Evolutionary conservation across 176 grass and related monocot genomes (phyloP).

Genomic region (Ananas comosus): DNA sequence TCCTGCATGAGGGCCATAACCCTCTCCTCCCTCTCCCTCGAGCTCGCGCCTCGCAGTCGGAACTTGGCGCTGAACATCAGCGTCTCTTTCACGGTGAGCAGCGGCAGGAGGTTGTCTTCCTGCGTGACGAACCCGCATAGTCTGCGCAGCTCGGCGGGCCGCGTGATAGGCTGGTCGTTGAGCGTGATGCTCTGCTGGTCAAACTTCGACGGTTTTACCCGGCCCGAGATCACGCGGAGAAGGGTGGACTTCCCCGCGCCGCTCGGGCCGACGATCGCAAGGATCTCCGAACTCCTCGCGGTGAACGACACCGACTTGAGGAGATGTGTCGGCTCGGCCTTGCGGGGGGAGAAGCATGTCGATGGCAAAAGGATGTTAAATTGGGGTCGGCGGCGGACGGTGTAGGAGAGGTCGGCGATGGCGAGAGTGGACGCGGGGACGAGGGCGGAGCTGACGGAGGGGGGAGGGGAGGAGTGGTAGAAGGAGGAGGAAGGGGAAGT

Average conservation of each 20-base stretch:
- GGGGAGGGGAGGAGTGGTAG: conserved; percentile 47
- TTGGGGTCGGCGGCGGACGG: conserved; percentile 10
- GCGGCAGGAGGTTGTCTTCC: conserved; percentile 89
- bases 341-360: background rate
- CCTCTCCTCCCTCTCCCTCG: conserved; percentile 27
- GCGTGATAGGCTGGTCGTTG: conserved; percentile 33
- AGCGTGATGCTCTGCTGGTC: conserved; percentile 30
- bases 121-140: conserved; percentile 81
- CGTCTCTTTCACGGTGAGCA: conserved; percentile 87
- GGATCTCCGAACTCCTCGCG: conserved; percentile 58
- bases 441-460: background rate
- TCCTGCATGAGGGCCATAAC: conserved; percentile 62
- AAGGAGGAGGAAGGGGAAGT: conserved; percentile 67
- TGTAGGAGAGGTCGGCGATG: conserved; percentile 52
- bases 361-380: background rate
- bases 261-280: conserved; percentile 71
- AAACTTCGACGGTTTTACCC: conserved; percentile 26
- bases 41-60: conserved; percentile 30
- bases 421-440: conserved; percentile 28
- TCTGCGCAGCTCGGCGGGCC: conserved; percentile 40
- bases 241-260: conserved; percentile 90
- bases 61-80: conserved; percentile 64
- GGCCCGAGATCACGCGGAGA: conserved; percentile 72
- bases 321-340: background rate
- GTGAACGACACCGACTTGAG: conserved; percentile 66